Base-by-base conservation (phyloP, 352 stramenopile species). In the Hyaloperonospora brassicae region DNA sequence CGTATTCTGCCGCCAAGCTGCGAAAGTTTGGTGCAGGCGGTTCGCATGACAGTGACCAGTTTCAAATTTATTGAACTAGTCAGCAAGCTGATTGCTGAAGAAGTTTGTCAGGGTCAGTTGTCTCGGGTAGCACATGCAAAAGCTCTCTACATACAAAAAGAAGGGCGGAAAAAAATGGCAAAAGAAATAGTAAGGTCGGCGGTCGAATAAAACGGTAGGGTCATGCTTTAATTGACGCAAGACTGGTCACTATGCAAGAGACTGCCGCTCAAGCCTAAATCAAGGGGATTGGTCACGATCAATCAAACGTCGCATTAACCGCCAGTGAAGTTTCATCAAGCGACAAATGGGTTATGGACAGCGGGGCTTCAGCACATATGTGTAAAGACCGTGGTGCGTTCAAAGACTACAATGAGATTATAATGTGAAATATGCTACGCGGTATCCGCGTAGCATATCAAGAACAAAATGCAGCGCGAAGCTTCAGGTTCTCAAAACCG, bases 351-450 rank as follows among this genome's bases (percentile, higher is more conserved):
- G 41, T 47, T 9, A 47, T 31, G 1, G 21, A 47, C 41, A 47
- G 41, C 23, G 41, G 41, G 2, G 41, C 41, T 30, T 47, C 41
- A 13, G 21, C 41, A 47, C 21, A 47, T 31, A 47, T 47, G 17
- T 47, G 41, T 7, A 47, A 47, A 6, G 41, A 47, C 14, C 21
- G 41, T 13, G 9, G 31, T 31, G 21, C n/a, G 17, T 31, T 47
- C 3, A 7, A 47, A 12, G 13, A 13, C 1, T 47, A 47, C 41
- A 2, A 30, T 12, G 23, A 47, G 31, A 7, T 47, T n/a, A n/a
- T n/a, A n/a, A n/a, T n/a, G n/a, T n/a, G n/a, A n/a, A n/a, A n/a
- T n/a, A n/a, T n/a, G n/a, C n/a, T n/a, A n/a, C n/a, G 8, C n/a
- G 31, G 17, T 3, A 4, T 4, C 6, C 12, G 12, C 41, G 41